Evolutionary conservation across 1,284 basidiomycete species (phyloP), one percentile per base, ranked within the genome.

Genomic region (Irpex rosettiformis): DNA sequence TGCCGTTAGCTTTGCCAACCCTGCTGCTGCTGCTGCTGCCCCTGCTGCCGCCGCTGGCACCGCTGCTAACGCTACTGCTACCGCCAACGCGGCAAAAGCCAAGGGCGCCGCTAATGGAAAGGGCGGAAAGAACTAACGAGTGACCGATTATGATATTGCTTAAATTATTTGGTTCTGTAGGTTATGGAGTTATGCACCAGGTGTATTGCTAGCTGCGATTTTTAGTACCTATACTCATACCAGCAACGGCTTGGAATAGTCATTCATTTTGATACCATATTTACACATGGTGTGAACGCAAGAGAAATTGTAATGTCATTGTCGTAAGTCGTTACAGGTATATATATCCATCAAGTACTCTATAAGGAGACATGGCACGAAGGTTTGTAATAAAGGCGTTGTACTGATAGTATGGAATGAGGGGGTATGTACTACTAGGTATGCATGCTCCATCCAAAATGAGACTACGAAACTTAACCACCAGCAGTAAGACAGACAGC

Each of bases 401-500:
- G 11, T 47, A 47, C 45, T 47, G 45, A 51, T 51, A 25, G n/a
- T n/a, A n/a, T n/a, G n/a, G n/a, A n/a, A 54, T 58, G 45, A 13
- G 30, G n/a, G 48, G 45, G 48, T 56, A 56, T 56, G 48, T 51
- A 10, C n/a, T n/a, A n/a, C n/a, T n/a, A n/a, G n/a, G 24, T 8
- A 30, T 40, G 58, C 28, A 55, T 55, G 25, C 21, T 56, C 33
- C 52, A 24, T 28, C 30, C 25, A 28, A 28, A 51, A 40, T 52
- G 30, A 33, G 56, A 52, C 49, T 57, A 25, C 18, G 28, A 49
- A n/a, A 10, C 8, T 55, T 58, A 72, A 57, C 69, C 68, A 22
- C 70, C 69, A 47, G 91, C 90, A 11, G 91, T 93, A 63, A 93
- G 78, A 73, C 91, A 93, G 52, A 91, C 88, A 11, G 91, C 91